These are phyloP conservation scores for Solanum tarijense DNA, from an alignment of 257 asterid species.

Conservation along the genomic window DNA sequence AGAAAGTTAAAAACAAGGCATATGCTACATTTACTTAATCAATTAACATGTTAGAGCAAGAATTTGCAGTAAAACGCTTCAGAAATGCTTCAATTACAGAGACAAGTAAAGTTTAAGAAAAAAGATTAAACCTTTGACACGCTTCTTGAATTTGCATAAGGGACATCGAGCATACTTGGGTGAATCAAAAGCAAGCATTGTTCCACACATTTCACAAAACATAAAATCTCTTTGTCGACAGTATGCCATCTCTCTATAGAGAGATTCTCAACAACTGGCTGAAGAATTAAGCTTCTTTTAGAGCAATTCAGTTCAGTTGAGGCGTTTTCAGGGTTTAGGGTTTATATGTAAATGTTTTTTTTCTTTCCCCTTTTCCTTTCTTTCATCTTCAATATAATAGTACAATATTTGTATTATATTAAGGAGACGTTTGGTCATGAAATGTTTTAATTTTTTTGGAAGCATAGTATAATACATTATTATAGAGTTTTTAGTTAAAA, in stretches of 20 bases:
- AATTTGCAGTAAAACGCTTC: background rate
- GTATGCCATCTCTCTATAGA: conserved; percentile 20
- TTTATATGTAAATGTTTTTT: background rate
- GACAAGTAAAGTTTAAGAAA: background rate
- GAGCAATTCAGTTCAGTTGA: background rate
- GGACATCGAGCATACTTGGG: conserved; percentile 36
- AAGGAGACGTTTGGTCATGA: background rate
- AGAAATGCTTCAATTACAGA: background rate
- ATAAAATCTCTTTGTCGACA: conserved; percentile 67
- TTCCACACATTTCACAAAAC: conserved; percentile 72
- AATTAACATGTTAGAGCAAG: background rate
- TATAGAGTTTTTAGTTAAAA: too few species aligned
- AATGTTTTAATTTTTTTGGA: too few species aligned
- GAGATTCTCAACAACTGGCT: background rate
- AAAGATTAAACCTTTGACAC: conserved; percentile 27
- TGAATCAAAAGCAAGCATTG: conserved; percentile 41
- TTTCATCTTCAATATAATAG: background rate
- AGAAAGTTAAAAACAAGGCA: background rate
- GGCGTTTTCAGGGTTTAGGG: background rate
- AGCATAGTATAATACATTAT: background rate
- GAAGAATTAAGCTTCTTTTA: background rate
- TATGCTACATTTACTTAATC: background rate
- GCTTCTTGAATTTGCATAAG: conserved; percentile 43
- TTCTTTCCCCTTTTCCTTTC: background rate
- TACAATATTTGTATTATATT: too few species aligned